These are phyloP conservation scores for Grigorovia humatica DNA, from an alignment of 805 yeast species.

Conservation along the genomic window DNA sequence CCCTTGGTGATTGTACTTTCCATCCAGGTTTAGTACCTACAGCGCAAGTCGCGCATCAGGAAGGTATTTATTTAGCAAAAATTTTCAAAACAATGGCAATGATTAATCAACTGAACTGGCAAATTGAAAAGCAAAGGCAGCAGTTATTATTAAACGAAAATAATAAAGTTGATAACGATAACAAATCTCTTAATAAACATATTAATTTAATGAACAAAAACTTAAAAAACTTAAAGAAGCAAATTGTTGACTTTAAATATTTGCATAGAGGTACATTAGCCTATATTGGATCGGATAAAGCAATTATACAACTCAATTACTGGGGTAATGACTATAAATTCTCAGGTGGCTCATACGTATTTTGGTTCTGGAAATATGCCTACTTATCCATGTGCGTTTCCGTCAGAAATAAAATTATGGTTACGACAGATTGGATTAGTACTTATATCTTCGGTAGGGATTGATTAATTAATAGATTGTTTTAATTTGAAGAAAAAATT, in stretches of 20 bases:
- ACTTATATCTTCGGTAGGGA: constrained; percentile 87
- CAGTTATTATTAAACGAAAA: neutral
- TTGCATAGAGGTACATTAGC: constrained; percentile 89
- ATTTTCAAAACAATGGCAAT: constrained; percentile 56
- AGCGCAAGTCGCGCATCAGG: constrained; percentile 95
- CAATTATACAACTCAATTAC: constrained; percentile 82
- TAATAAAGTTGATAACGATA: neutral
- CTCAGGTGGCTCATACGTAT: constrained; percentile 86
- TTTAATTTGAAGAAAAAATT: too few relatives aligned
- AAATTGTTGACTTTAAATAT: constrained; percentile 58
- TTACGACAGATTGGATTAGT: constrained; percentile 82
- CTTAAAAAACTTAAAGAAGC: constrained; percentile 32
- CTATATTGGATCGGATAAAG: constrained; percentile 86
- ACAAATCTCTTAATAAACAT: constrained; percentile 5
- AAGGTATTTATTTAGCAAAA: constrained; percentile 72
- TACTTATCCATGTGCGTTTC: constrained; percentile 88
- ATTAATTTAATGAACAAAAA: constrained; percentile 36
- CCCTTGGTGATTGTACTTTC: constrained; percentile 90
- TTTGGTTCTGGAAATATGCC: constrained; percentile 90
- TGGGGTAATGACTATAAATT: constrained; percentile 67
- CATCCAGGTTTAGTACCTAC: constrained; percentile 85
- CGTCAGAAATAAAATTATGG: constrained; percentile 78
- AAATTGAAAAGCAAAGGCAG: constrained; percentile 22
- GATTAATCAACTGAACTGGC: constrained; percentile 47
- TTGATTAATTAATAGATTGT: constrained; percentile 29